These are phyloP conservation scores for Pelargonium cotyledonis DNA, from an alignment of 441 rosid genomes.

Conservation along the genomic window DNA sequence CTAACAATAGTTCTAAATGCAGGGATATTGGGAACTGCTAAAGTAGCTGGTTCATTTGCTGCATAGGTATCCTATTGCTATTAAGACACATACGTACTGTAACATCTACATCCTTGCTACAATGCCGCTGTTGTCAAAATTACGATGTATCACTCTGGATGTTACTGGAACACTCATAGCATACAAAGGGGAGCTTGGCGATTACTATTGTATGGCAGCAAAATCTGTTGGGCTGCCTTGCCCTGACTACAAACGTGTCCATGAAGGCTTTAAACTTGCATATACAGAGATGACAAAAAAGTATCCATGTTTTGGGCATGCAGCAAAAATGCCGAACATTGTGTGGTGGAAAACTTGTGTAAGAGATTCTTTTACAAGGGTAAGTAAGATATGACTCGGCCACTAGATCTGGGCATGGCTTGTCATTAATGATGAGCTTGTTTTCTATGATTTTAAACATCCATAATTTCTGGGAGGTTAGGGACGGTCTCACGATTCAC, in stretches of 20 bases:
- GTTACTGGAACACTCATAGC: constrained; percentile 96
- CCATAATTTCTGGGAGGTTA: too few relatives aligned
- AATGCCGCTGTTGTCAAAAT: constrained; percentile 61
- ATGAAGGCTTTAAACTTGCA: constrained; percentile 86
- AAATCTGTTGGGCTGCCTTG: constrained; percentile 83
- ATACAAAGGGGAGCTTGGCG: constrained; percentile 96
- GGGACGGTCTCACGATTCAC: too few relatives aligned
- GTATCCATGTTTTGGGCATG: constrained; percentile 83
- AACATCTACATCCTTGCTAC: too few relatives aligned
- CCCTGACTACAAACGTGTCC: constrained; percentile 89
- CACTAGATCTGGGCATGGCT: not conserved
- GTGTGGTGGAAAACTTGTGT: constrained; percentile 94
- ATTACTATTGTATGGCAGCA: constrained; percentile 98
- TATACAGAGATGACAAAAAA: constrained; percentile 81
- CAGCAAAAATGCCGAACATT: constrained; percentile 76
- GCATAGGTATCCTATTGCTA: too few relatives aligned
- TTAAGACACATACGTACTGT: too few relatives aligned
- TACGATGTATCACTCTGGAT: constrained; percentile 83
- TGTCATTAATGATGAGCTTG: not conserved
- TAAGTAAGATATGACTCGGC: constrained; percentile 31
- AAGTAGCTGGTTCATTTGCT: constrained; percentile 4
- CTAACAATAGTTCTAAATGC: not conserved
- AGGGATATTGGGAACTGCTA: constrained; percentile 10
- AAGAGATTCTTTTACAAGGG: constrained; percentile 63
- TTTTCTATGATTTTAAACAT: too few relatives aligned